A percentile compares a stretch with the other conserved stretches of the same genome.
Evolutionary conservation across 352 stramenopile species (phyloP).

Genomic region (Pythium aristosporum): DNA sequence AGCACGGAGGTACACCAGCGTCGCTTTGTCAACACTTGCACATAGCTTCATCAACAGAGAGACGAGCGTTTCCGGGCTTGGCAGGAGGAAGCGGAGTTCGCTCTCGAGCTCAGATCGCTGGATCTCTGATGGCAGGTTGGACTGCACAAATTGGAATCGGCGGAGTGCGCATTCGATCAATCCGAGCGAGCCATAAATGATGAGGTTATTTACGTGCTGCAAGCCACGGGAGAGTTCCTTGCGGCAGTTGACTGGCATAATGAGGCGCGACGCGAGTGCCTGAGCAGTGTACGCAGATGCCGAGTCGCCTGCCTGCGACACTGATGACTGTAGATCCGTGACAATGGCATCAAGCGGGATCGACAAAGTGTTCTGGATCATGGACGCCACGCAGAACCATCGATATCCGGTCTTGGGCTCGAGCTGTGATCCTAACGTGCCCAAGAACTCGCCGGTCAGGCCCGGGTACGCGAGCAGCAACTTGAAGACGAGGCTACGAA

Average conservation of each 20-base stretch:
- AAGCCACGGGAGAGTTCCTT: slow-evolving; percentile 84
- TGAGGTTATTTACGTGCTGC: slow-evolving; percentile 69
- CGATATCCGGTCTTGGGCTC: slow-evolving; percentile 72
- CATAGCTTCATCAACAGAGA: slow-evolving; percentile 81
- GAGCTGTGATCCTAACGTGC: slow-evolving; percentile 55
- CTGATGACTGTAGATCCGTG: slow-evolving; percentile 21
- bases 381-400: slow-evolving; percentile 75
- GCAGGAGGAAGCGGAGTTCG: slow-evolving; percentile 67
- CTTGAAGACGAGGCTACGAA: slow-evolving; percentile 51
- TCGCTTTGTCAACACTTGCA: slow-evolving; percentile 31
- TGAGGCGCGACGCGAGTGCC: slow-evolving; percentile 51
- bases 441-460: slow-evolving; percentile 58
- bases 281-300: slow-evolving; percentile 33
- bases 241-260: slow-evolving; percentile 64
- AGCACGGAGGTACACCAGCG: slow-evolving; percentile 72
- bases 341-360: slow-evolving; percentile 45
- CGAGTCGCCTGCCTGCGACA: background rate
- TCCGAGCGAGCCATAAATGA: slow-evolving; percentile 74
- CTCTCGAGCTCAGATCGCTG: slow-evolving; percentile 44
- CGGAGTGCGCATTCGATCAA: slow-evolving; percentile 61
- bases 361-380: slow-evolving; percentile 67
- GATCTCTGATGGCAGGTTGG: slow-evolving; percentile 22
- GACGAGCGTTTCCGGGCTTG: slow-evolving; percentile 75
- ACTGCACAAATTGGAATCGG: slow-evolving; percentile 47
- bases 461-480: slow-evolving; percentile 68